Conservation (phyloP, 768 basidiomycete species). For the Russula foetens region DNA sequence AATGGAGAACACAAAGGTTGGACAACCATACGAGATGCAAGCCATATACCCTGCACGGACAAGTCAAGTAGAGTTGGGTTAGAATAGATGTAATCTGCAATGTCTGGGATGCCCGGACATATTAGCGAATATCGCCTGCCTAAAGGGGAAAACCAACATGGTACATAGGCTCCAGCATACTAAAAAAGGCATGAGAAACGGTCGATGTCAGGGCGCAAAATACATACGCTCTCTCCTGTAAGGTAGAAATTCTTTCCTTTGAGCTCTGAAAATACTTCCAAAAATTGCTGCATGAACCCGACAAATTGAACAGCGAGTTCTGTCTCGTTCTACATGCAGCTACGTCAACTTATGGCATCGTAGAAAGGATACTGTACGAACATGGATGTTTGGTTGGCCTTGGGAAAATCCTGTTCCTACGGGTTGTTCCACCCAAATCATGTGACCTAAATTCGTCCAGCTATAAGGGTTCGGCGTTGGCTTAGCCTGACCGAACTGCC, state of each 20-base stretch:
- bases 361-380: background rate
- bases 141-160: constrained; percentile 6
- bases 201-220: background rate
- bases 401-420: constrained; percentile 20
- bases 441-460: constrained; percentile 20
- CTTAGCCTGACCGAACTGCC: constrained; percentile 19
- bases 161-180: constrained; percentile 16
- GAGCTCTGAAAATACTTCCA: constrained; percentile 15
- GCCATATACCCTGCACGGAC: constrained; percentile 15
- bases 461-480: constrained; percentile 17
- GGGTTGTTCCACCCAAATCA: constrained; percentile 21
- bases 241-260: constrained; percentile 18
- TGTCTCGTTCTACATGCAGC: constrained; percentile 11
- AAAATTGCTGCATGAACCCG: constrained; percentile 19
- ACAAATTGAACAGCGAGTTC: constrained; percentile 13
- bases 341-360: background rate
- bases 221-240: constrained; percentile 19
- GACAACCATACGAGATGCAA: constrained; percentile 10
- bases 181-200: background rate
- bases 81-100: constrained; percentile 16
- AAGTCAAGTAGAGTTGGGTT: constrained; percentile 6
- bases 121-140: background rate
- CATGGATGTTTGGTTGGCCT: constrained; percentile 13
- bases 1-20: background rate
- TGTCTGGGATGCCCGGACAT: constrained; percentile 1